Conservation (phyloP, 2,329 filamentous ascomycete species). For the Cladosporium sp. region DNA sequence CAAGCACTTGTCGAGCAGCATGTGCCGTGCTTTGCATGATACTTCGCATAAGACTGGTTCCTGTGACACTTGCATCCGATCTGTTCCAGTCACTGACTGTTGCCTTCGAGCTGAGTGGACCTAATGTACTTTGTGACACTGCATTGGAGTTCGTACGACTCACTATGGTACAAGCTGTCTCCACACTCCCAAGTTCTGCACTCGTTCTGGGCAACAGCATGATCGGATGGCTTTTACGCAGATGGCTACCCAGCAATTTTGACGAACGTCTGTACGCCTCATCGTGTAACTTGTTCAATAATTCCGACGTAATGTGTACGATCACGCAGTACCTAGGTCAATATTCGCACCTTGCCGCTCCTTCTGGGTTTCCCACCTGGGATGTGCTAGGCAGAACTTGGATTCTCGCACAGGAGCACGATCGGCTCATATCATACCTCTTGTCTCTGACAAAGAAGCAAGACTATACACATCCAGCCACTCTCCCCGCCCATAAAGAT, state of each 20-base stretch:
- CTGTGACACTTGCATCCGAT: conserved; percentile 63
- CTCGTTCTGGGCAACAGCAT: conserved; percentile 66
- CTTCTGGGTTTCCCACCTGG: conserved; percentile 31
- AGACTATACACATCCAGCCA: neutral
- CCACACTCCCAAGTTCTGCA: conserved; percentile 64
- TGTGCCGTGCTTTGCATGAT: conserved; percentile 69
- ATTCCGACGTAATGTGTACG: conserved; percentile 63
- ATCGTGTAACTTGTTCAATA: conserved; percentile 59
- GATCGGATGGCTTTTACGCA: conserved; percentile 74
- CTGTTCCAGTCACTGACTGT: conserved; percentile 69
- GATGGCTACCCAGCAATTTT: conserved; percentile 67
- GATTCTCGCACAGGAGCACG: conserved; percentile 37
- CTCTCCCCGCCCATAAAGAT: neutral
- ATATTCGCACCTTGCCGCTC: conserved; percentile 21
- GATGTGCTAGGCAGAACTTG: conserved; percentile 43
- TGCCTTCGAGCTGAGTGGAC: conserved; percentile 76
- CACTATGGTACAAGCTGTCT: conserved; percentile 62
- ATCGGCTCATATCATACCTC: conserved; percentile 46
- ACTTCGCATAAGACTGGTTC: conserved; percentile 61
- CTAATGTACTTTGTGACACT: conserved; percentile 73
- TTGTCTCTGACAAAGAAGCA: conserved; percentile 34
- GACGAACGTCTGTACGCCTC: conserved; percentile 64
- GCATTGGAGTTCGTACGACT: conserved; percentile 69
- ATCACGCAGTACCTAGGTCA: conserved; percentile 66
- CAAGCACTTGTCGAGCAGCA: conserved; percentile 69